Base-by-base conservation (phyloP, 352 stramenopile species). In the Phytopythium kandeliae region DNA sequence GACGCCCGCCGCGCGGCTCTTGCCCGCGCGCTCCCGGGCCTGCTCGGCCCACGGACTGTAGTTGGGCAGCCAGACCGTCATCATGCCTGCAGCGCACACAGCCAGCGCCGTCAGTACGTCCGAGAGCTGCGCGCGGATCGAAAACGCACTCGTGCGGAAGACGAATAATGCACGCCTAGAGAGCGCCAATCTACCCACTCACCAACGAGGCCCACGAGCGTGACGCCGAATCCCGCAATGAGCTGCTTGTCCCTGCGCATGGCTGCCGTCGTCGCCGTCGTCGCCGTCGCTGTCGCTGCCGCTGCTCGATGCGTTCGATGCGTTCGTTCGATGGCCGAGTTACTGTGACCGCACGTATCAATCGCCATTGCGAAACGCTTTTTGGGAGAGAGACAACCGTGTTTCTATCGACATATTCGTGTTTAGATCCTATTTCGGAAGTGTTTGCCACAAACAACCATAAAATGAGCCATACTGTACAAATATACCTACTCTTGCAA, bases 31-130 rank as follows among this genome's bases (percentile, higher is more conserved):
- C n/a, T 72, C 70, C 25, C 69, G 61, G 2, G 66, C 67, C 44
- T 67, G 51, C 35, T 66, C 57, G 1, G 66, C 70, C 55, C 74
- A 64, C 9, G 61, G 60, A 34, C 66, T 80, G 57, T 74, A 75
- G 52, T 64, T 62, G 6, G 70, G 70, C 47, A 80, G 45, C 30
- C 76, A 77, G 36, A 80, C 60, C 16, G 58, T 64, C 43, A 75
- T 35, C 19, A 47, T 42, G 24, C 66, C 61, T 69, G 35, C 12
- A n/a, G n/a, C n/a, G n/a, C n/a, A n/a, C n/a, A n/a, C n/a, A n/a
- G n/a, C n/a, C n/a, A n/a, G n/a, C n/a, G n/a, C n/a, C n/a, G n/a
- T n/a, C n/a, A n/a, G n/a, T n/a, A n/a, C n/a, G n/a, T n/a, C n/a
- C n/a, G n/a, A n/a, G n/a, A n/a, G n/a, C n/a, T n/a, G n/a, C n/a